phyloP scores from a whole-genome alignment of 2,329 filamentous ascomycete species.

The Zymoseptoria ardabiliae region DNA sequence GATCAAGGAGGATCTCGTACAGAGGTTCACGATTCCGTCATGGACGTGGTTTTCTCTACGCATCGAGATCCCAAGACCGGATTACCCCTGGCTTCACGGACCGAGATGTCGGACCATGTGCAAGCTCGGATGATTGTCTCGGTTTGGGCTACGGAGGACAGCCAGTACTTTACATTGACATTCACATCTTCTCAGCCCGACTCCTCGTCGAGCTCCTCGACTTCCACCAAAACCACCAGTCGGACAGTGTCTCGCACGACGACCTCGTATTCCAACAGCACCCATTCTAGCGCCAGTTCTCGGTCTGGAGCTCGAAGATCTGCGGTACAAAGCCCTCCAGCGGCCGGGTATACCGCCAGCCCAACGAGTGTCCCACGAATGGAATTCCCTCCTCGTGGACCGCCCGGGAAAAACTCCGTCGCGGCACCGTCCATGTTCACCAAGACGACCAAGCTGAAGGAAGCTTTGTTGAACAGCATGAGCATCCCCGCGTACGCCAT shows the following conservation, averaged over 20 bases:
- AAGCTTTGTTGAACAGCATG: conserved; percentile 68
- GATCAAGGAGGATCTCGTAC: conserved; percentile 30
- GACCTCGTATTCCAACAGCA: conserved; percentile 30
- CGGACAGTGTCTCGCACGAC: conserved; percentile 38
- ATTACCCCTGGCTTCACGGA: conserved; percentile 30
- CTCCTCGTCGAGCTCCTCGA: conserved; percentile 14
- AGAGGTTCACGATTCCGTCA: conserved; percentile 52
- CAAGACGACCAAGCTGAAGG: conserved; percentile 68
- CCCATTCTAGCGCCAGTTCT: conserved; percentile 33
- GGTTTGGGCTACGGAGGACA: conserved; percentile 60
- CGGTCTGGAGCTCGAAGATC: conserved; percentile 22
- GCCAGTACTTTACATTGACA: conserved; percentile 65
- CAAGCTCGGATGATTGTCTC: conserved; percentile 71
- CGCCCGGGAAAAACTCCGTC: conserved; percentile 50
- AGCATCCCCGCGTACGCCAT: conserved; percentile 68
- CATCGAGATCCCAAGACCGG: conserved; percentile 34
- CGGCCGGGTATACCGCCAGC: conserved; percentile 35
- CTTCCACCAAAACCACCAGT: conserved; percentile 25
- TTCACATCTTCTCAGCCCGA: conserved; percentile 50
- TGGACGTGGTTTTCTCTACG: conserved; percentile 60
- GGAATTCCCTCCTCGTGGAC: conserved; percentile 60
- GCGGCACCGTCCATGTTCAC: conserved; percentile 59
- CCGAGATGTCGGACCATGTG: conserved; percentile 31
- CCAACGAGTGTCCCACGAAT: conserved; percentile 49
- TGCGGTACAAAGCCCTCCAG: conserved; percentile 8